Evolutionary conservation across 257 asterid species (phyloP), one percentile per base, ranked within the genome.

Genomic region (Marsdenia floribunda): DNA sequence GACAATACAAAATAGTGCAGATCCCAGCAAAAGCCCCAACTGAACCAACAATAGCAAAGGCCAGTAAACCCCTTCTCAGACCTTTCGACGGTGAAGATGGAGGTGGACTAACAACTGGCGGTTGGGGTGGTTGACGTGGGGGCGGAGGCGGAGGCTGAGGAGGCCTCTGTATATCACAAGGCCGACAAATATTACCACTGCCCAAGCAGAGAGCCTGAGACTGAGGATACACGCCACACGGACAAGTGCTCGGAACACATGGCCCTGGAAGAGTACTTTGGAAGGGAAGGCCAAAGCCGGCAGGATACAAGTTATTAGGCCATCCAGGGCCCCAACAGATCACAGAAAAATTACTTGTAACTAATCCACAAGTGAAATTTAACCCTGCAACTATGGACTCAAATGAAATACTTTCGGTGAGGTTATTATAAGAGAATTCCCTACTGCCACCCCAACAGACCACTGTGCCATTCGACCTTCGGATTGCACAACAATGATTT

Each of bases 291-390:
- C 53, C 76, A 16, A 73, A 12, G 13, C 90, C 91, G 15, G 89
- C 42, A 3, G 83, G 53, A 59, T 75, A 74, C 70, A 70, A 77
- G 52, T 24, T 83, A 70, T 72, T 72, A 53, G 90, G 86, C 92
- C 90, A 90, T 35, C 96, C 96, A 4, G 88, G 85, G 4, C 98
- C 98, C 98, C 96, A 92, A 82, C 98, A 92, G 44, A 90, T 74
- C 24, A 90, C 80, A 0, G 96, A 86, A 50, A 92, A 87, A 82
- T 90, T 87, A 76, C 80, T 79, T 0, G 93, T 83, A 14, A 77
- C 81, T 74, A 92, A 81, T 24, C 98, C 98, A 66, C 98, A 92
- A 40, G 90, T 87, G 78, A 89, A 89, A 87, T 89, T 75, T 46
- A 74, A 70, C 1, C 98, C 98, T 33, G 98, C 89, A 70, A 81